Evolutionary conservation across 768 basidiomycete species (phyloP), one percentile per base, ranked within the genome.

Genomic region (Naganishia onofrii): DNA sequence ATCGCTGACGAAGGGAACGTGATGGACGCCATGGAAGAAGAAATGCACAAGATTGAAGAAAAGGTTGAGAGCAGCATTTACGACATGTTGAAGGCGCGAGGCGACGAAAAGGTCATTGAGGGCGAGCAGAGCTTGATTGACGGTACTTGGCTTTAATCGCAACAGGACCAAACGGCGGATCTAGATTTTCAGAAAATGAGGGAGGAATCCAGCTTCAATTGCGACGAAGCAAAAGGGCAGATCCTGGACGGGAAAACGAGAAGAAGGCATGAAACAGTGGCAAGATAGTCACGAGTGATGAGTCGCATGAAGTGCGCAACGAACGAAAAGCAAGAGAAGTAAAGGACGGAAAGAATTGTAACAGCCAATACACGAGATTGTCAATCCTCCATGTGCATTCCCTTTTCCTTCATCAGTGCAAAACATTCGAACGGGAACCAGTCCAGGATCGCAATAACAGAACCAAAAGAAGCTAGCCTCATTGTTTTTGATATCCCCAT

Each of bases 131-230:
- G 48, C 12, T 51, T 58, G 32, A 65, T 72, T 17, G 32, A 36
- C 12, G 71, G 71, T 19, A 63, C 68, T 29, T 72, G 71, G 71
- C 67, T 68, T n/a, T 72, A 58, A 65, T 26, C 15, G 48, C 38
- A 13, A 10, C 36, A 29, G 23, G n/a, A 8, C 23, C 13, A 63
- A 15, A 31, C 2, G 26, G 38, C n/a, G 42, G 26, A 58, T 34
- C 57, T 38, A 58, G 57, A 32, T 21, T 38, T 58, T 29, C 13
- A 38, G 29, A 21, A 23, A n/a, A n/a, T 9, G 57, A 53, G 7
- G 55, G 29, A 32, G 23, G 21, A 53, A 10, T 53, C 7, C 15
- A n/a, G 5, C 17, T 29, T 9, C 3, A 23, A 23, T 6, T 10
- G 52, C 8, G 26, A 15, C n/a, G 29, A 53, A n/a, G 3, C 52